phyloP scores from a whole-genome alignment of 352 stramenopile genomes.

The Phytophthora hibernalis region DNA sequence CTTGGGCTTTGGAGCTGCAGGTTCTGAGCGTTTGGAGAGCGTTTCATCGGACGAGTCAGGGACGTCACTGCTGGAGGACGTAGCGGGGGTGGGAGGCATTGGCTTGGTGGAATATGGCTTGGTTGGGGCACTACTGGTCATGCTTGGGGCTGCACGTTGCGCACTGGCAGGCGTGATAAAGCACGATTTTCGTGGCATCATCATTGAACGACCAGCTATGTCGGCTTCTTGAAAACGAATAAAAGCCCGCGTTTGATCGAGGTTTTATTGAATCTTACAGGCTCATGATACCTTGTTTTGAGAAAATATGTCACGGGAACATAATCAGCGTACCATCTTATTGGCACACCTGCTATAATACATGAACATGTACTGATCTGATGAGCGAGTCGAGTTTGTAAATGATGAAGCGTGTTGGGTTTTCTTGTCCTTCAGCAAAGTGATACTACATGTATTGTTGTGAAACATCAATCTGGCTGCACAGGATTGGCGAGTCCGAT shows the following conservation, averaged over 20 bases:
- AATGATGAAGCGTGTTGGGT: too few relatives aligned
- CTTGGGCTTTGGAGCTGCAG: slow-evolving; percentile 10
- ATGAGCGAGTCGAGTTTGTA: too few relatives aligned
- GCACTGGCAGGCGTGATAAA: not conserved
- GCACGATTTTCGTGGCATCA: slow-evolving; percentile 15
- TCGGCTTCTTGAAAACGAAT: not conserved
- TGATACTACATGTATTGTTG: too few relatives aligned
- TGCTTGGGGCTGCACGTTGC: slow-evolving; percentile 8
- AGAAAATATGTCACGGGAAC: not conserved
- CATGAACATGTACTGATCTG: too few relatives aligned
- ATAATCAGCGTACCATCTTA: not conserved
- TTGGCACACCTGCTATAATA: too few relatives aligned
- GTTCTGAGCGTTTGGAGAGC: slow-evolving; percentile 1
- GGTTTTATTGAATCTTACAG: slow-evolving; percentile 4
- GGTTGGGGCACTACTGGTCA: slow-evolving; percentile 1
- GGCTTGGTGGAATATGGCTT: not conserved
- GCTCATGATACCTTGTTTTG: not conserved
- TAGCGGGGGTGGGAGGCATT: not conserved
- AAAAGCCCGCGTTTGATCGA: not conserved
- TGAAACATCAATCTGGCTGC: too few relatives aligned
- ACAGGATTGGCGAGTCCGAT: too few relatives aligned
- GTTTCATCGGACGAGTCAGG: slow-evolving; percentile 12
- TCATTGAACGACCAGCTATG: slow-evolving; percentile 3
- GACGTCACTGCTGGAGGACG: not conserved
- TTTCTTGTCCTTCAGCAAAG: too few relatives aligned